Base-by-base conservation (phyloP, 352 stramenopile genomes). In the Phytophthora europaea region DNA sequence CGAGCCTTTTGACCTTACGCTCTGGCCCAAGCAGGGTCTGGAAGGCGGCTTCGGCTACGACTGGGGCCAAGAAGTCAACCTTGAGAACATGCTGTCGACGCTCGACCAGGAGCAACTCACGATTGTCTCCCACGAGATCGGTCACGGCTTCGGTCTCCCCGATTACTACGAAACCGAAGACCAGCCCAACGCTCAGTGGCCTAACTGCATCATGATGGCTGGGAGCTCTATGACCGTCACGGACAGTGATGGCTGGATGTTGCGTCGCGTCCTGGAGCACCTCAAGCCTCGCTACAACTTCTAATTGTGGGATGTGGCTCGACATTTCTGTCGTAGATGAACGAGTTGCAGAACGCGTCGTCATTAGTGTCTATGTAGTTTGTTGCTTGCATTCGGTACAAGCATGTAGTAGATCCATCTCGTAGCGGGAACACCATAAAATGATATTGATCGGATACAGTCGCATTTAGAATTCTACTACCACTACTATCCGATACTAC, bases 91-190 rank as follows among this genome's bases (percentile, higher is more conserved):
- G 60, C 22, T 82, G 8, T 52, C 57, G 40, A 61, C 20, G 5
- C 38, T 82, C 33, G 70, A 82, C 38, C 22, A 70, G 38, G 62
- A 70, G 2, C 8, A 45, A 13, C 69, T 73, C 2, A 45, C 66
- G 20, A 79, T 82, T 23, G 71, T 82, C 28, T 50, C 75, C 1
- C 75, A 82, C 53, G 71, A 82, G 52, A 82, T 82, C 5, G 73
- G 77, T 20, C 67, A 70, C 33, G 67, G 67, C n/a, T 76, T 72
- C 47, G 65, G 65, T 26, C 48, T 65, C 2, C 55, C 55, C 0
- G 65, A 72, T 22, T 65, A 65, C 10, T 68, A 72, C 51, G 57
- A 65, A 20, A 16, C 45, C 3, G 18, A 43, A 2, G 57, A 71
- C 23, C 53, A 67, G 38, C 63, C 63, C 9, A 50, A 59, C 23